These are phyloP conservation scores for Zasmidium angulare DNA, from an alignment of 2,329 filamentous ascomycete species.

Conservation along the genomic window DNA sequence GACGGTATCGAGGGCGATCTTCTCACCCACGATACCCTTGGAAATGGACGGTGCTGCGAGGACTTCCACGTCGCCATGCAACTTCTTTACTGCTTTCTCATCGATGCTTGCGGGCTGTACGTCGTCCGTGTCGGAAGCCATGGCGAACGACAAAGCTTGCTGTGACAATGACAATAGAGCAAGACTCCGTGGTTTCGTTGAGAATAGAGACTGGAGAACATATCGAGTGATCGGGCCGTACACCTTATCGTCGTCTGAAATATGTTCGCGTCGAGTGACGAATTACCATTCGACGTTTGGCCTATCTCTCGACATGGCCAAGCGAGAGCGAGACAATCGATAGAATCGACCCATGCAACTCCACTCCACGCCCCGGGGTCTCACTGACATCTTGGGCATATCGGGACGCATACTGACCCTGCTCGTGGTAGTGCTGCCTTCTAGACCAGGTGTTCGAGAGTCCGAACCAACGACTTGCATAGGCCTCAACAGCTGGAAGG, in stretches of 20 bases:
- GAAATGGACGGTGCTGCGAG: background rate
- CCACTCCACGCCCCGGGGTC: too few species aligned
- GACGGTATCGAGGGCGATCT: constrained; percentile 10
- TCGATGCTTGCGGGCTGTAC: background rate
- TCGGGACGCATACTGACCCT: too few species aligned
- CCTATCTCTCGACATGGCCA: background rate
- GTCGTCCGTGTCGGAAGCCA: background rate
- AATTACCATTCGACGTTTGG: background rate
- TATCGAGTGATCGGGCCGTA: background rate
- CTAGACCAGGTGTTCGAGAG: too few species aligned
- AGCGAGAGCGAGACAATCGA: background rate
- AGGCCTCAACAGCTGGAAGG: too few species aligned
- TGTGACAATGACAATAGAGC: background rate
- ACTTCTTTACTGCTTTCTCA: background rate
- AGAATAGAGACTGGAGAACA: background rate
- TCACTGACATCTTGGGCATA: too few species aligned
- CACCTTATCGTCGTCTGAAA: background rate
- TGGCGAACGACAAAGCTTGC: background rate
- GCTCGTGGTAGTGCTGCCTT: too few species aligned
- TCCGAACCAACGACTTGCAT: too few species aligned
- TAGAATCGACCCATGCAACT: too few species aligned
- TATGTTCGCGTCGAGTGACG: background rate
- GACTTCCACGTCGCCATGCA: background rate
- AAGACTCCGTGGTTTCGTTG: background rate
- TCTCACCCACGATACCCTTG: constrained; percentile 4